Evolutionary conservation across 2,329 filamentous ascomycete genomes (phyloP), one percentile per base, ranked within the genome.

Genomic region (Blastomyces parvus): DNA sequence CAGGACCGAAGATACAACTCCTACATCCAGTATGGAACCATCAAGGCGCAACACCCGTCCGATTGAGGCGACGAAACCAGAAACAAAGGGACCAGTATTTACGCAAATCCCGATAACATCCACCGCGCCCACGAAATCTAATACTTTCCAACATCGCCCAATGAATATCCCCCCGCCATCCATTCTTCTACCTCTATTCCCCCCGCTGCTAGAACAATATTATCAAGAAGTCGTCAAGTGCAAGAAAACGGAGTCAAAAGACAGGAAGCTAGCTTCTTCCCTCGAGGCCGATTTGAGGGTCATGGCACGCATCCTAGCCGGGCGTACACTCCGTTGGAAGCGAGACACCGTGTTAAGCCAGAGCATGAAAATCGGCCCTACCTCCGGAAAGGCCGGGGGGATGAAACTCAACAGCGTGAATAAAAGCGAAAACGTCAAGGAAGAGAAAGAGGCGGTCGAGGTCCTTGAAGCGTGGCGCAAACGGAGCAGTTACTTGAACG

Each of bases 321-420:
- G 92, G 13, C 87, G 93, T 64, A 91, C 90, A 70, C 79, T 89
- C 60, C 88, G 93, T 63, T 97, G 93, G 93, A 93, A 96, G 73
- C 85, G 93, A 62, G 93, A 97, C 75, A 88, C 85, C 66, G 86
- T 91, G 66, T 80, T 97, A 14, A 85, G 89, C 1, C 91, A 96
- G 74, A 87, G 88, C 71, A 96, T 96, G 89, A 86, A 88, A 63
- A 96, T 97, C 65, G 85, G 86, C 0, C 84, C 84, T 25, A 90
- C 90, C 19, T 84, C 87, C 2, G 87, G 86, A 2, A 90, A 89
- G 69, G 74, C 78, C 60, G 87, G 82, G n/a, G 85, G 93, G 3
- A 97, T 97, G 93, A 97, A 97, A 76, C 83, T 97, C 25, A 85
- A 88, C 0, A 88, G 90, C 14, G 80, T 97, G 50, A 92, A 96